Evolutionary conservation across 225 moss, liverwort and hornwort genomes (phyloP).

Genomic region (Marchantia polymorpha): DNA sequence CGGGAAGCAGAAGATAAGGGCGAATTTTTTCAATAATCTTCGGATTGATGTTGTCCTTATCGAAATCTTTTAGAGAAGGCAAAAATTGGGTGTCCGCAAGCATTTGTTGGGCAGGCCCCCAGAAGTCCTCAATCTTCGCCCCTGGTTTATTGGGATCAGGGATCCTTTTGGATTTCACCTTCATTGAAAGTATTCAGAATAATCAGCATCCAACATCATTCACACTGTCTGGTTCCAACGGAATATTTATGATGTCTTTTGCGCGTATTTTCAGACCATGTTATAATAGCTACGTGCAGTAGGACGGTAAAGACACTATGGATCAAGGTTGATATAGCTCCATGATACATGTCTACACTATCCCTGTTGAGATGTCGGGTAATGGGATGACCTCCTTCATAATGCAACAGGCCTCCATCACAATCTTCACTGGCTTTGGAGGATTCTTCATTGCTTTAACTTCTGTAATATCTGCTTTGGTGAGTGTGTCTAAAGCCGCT

Average conservation of each 20-base stretch:
- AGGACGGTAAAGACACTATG: background rate
- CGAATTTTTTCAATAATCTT: constrained; percentile 60
- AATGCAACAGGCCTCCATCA: constrained; percentile 71
- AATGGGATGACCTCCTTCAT: constrained; percentile 48
- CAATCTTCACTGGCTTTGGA: constrained; percentile 58
- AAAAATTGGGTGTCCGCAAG: constrained; percentile 60
- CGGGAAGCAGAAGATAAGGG: constrained; percentile 45
- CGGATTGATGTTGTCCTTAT: constrained; percentile 60
- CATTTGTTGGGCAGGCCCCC: constrained; percentile 66
- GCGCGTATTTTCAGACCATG: no score
- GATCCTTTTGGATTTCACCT: constrained; percentile 63
- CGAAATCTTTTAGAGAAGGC: constrained; percentile 55
- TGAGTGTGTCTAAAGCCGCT: constrained; percentile 62
- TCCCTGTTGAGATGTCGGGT: background rate
- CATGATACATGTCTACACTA: background rate
- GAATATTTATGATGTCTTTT: background rate
- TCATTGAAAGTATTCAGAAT: background rate
- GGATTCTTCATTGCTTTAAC: constrained; percentile 73
- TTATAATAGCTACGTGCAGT: background rate
- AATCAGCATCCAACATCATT: background rate
- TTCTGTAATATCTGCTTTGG: constrained; percentile 68
- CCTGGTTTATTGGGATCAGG: constrained; percentile 58
- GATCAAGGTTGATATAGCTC: background rate
- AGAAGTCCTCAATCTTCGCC: constrained; percentile 62
- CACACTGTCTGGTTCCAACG: background rate